Evolutionary conservation across 2,329 filamentous ascomycete genomes (phyloP).

Genomic region (Sporothrix schenckii): DNA sequence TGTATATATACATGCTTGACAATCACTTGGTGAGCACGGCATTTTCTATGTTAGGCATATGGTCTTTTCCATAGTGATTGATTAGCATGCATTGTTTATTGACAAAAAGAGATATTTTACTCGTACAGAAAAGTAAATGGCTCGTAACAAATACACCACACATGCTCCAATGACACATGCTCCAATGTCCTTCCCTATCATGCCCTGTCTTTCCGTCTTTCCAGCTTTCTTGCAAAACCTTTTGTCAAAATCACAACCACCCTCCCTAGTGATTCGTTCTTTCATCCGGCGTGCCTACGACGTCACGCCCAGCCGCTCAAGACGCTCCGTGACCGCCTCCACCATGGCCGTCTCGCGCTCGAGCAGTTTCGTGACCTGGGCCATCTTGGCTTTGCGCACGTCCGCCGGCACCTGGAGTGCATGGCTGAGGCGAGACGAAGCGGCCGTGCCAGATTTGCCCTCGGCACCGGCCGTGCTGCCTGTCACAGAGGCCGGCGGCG

Average conservation of each 20-base stretch:
- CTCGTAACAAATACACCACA: constrained; percentile 8
- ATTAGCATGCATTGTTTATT: background rate
- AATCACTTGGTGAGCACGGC: too few relatives aligned
- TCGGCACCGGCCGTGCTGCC: background rate
- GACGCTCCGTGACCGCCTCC: constrained; percentile 64
- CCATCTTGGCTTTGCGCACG: constrained; percentile 64
- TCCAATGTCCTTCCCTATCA: background rate
- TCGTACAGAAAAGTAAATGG: constrained; percentile 22
- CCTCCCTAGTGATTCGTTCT: background rate
- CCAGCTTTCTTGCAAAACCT: background rate
- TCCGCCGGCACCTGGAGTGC: constrained; percentile 61
- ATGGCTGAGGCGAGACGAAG: constrained; percentile 37
- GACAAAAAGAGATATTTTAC: constrained; percentile 9
- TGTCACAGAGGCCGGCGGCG: constrained; percentile 32
- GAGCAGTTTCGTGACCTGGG: constrained; percentile 64
- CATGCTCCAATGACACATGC: constrained; percentile 12
- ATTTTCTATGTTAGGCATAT: too few relatives aligned
- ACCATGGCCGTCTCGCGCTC: constrained; percentile 69
- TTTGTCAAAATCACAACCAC: constrained; percentile 1
- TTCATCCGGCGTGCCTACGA: constrained; percentile 23
- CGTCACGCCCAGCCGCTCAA: constrained; percentile 58
- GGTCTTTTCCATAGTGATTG: background rate
- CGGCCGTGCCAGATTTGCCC: background rate
- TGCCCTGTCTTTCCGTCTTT: background rate
- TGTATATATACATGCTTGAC: too few relatives aligned